Base-by-base conservation (phyloP, 345 rosid genomes). In the Salix exigua region DNA sequence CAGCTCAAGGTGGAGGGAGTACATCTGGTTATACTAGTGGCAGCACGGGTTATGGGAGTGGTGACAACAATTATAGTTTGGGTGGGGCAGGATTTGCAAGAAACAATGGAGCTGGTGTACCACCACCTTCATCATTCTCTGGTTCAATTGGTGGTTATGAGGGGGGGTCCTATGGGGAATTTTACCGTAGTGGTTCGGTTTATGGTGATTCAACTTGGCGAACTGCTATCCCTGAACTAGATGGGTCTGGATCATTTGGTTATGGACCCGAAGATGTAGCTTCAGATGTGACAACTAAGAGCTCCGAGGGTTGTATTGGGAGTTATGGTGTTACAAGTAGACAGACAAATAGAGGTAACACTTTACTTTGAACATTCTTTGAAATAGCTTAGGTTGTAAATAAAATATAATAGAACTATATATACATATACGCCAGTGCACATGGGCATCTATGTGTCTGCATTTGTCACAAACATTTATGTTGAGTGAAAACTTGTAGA, bases 151-250 rank as follows among this genome's bases (percentile, higher is more conserved):
- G 88, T 58, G 82, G 72, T 72, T 89, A 79, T 79, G 94, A 88
- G 82, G 89, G 89, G 82, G 89, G 89, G 67, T 80, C 93, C 75
- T 81, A 86, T 80, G 87, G 91, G 76, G 97, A 93, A 38, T 53
- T 89, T 53, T 91, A 91, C 76, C 82, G 80, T 46, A 81, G 87
- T 67, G 85, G 86, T 83, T 85, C 96, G 10, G 88, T 84, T 82
- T 96, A 91, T 75, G 88, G 91, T 53, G 89, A 90, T 81, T 80
- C 94, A 75, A 82, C 94, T 55, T 96, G 99, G 98, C 88, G 88
- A 60, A 85, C 94, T 72, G 71, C 90, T 70, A 78, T 87, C 79
- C 83, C 85, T 61, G 97, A 90, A 80, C 77, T 89, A 42, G 92
- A 90, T 84, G 86, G 82, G 63, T 85, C 89, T 74, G 91, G 87